Evolutionary conservation across 2,329 filamentous ascomycete species (phyloP), one percentile per base, ranked within the genome.

Genomic region (Endothia cerciana): DNA sequence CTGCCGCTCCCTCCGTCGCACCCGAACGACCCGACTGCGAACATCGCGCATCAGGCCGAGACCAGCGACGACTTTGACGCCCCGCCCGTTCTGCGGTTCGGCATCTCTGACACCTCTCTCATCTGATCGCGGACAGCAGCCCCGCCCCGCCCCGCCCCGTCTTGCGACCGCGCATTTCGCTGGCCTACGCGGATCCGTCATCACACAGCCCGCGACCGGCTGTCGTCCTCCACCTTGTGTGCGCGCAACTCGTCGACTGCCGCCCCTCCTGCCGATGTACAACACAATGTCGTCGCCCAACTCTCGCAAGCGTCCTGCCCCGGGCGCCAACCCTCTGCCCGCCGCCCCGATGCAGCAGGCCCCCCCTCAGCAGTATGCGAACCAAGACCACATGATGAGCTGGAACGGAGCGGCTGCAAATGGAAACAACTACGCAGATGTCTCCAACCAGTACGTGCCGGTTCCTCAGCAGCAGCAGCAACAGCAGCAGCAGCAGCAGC

Each of bases 281-380:
- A 69, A 67, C 65, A 64, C 70, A 65, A 85, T 85, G 83, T 81
- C 85, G 65, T 73, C 78, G 40, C 63, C 65, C 43, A 86, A 85
- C 69, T 76, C 84, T 25, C 80, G 91, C 77, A 95, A 95, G 81
- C 85, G 92, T 76, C 83, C 90, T 71, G 91, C 91, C 57, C 89
- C 91, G 65, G 91, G 90, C 74, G 81, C 89, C 68, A 84, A 87
- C 45, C 61, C 66, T 13, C 19, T 65, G 36, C 89, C 91, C n/a
- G 79, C 86, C 70, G 79, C 85, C 28, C 85, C 87, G 41, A 74
- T 81, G 60, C 81, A 82, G 47, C 80, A 80, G 70, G 78, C 85
- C 73, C 84, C 85, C 65, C 84, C 85, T 65, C 80, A 80, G 69
- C 74, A 79, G 47, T 81, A 84, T 65, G 82, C 81, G 58, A 76